Percentiles rank a stretch among this genome's conserved stretches.
phyloP scores from a whole-genome alignment of 768 basidiomycete genomes.

The Paxillus involutus region DNA sequence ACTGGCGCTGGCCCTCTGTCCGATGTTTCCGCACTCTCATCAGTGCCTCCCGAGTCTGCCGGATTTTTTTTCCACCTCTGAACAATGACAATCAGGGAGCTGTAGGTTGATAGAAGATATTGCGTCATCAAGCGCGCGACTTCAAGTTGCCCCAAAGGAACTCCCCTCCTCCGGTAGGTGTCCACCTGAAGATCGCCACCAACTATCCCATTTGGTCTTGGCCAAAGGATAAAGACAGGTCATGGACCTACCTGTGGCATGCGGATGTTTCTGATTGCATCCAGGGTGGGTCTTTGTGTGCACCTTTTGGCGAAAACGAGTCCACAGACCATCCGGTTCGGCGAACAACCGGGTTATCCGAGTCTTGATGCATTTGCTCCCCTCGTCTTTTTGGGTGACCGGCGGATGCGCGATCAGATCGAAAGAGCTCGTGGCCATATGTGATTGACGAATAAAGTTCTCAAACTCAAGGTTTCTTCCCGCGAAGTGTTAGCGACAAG shows the following conservation, averaged over 20 bases:
- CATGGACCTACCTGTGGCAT: background rate
- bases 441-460: background rate
- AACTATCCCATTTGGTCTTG: no score
- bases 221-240: background rate
- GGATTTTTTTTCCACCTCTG: no score
- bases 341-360: background rate
- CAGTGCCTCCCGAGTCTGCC: no score
- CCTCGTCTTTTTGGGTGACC: background rate
- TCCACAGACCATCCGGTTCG: background rate
- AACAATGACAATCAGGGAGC: no score
- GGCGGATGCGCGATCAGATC: background rate
- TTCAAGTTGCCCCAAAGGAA: background rate
- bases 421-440: background rate
- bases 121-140: no score
- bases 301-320: background rate
- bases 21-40: no score
- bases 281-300: background rate
- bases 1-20: no score
- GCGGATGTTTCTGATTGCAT: background rate
- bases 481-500: background rate
- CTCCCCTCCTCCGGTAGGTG: background rate
- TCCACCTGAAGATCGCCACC: no score
- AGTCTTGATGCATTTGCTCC: background rate
- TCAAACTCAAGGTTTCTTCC: background rate
- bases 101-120: no score